Conservation (phyloP, 2,329 filamentous ascomycete genomes). For the Hymenoscyphus infarciens region DNA sequence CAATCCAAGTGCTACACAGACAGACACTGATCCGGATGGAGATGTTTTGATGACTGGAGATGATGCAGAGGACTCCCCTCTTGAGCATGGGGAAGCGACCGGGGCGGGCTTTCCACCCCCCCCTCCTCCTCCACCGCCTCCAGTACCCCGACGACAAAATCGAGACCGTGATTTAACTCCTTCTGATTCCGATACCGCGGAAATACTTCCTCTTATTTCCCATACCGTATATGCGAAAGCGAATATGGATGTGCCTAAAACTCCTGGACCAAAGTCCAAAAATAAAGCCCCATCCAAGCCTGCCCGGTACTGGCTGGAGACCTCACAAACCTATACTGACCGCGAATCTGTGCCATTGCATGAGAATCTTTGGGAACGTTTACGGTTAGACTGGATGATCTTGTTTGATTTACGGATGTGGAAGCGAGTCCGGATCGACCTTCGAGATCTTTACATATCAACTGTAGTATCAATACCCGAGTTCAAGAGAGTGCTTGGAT, state of each 20-base stretch:
- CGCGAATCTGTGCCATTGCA: constrained; percentile 62
- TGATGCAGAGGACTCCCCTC: constrained; percentile 50
- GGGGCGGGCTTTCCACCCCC: constrained; percentile 70
- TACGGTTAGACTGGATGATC: constrained; percentile 90
- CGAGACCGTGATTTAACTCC: constrained; percentile 62
- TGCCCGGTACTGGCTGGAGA: constrained; percentile 82
- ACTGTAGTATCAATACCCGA: constrained; percentile 93
- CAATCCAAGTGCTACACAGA: constrained; percentile 34
- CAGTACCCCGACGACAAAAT: constrained; percentile 42
- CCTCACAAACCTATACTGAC: constrained; percentile 65
- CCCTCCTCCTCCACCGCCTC: constrained; percentile 55
- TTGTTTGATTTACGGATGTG: constrained; percentile 93
- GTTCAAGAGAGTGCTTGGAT: constrained; percentile 89
- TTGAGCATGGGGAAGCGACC: constrained; percentile 74
- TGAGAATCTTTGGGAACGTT: constrained; percentile 84
- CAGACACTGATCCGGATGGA: constrained; percentile 39
- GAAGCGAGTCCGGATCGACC: constrained; percentile 89
- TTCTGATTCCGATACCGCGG: constrained; percentile 69
- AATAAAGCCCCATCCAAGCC: constrained; percentile 53
- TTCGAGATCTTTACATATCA: constrained; percentile 91
- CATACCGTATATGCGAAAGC: constrained; percentile 59
- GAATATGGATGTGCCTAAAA: constrained; percentile 74
- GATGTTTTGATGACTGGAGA: constrained; percentile 43
- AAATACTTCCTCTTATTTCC: constrained; percentile 55
- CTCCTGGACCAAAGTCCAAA: constrained; percentile 57